Conservation (phyloP, 73 alveolate genomes). For the Paramecium biaurelia region DNA sequence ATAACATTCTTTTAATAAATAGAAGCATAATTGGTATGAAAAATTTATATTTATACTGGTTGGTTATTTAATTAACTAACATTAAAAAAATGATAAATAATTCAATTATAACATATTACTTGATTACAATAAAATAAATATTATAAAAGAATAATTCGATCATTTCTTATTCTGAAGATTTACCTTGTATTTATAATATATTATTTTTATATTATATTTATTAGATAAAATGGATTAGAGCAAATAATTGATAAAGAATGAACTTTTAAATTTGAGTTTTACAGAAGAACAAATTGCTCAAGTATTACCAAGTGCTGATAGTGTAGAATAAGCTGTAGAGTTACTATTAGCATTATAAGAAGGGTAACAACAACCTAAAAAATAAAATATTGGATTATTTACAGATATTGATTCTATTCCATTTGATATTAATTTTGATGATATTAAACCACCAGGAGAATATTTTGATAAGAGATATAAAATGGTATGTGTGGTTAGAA, state of each 20-base stretch:
- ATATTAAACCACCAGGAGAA: background rate
- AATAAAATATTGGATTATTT: conserved; percentile 31
- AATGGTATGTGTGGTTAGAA: conserved; percentile 96
- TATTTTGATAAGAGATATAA: conserved; percentile 70
- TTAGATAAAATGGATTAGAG: background rate
- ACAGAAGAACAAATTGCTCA: conserved; percentile 21
- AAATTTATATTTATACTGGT: background rate
- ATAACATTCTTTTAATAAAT: background rate
- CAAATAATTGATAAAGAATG: background rate
- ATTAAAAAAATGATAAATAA: background rate
- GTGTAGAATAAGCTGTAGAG: conserved; percentile 60
- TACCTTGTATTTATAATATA: background rate
- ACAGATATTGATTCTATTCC: background rate
- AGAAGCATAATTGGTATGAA: background rate
- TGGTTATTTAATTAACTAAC: background rate
- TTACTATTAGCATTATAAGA: conserved; percentile 49
- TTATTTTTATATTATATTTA: background rate
- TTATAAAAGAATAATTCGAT: background rate
- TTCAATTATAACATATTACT: background rate
- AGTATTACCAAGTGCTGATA: conserved; percentile 51
- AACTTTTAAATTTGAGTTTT: conserved; percentile 50
- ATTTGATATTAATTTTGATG: background rate
- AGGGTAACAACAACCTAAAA: background rate
- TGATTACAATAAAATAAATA: background rate
- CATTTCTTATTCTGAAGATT: background rate